These are phyloP conservation scores for Loxodes magnus DNA, from an alignment of 73 alveolate species.

Conservation along the genomic window DNA sequence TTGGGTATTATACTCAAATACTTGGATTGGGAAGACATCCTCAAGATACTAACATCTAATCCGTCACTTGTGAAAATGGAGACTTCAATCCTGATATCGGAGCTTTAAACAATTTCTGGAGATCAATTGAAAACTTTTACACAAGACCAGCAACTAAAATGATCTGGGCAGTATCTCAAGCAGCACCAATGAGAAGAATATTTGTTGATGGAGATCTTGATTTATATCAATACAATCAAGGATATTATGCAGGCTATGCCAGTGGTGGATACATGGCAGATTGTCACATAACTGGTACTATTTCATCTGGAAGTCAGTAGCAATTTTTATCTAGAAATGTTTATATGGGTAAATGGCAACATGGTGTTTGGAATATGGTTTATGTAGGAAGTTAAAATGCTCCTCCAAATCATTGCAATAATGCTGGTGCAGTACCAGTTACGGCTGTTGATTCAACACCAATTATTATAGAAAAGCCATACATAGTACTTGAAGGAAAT, in stretches of 20 bases:
- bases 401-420: slow-evolving; percentile 18
- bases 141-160: slow-evolving; percentile 9
- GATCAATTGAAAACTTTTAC: slow-evolving; percentile 18
- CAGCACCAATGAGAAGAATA: slow-evolving; percentile 18
- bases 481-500: not conserved
- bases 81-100: slow-evolving; percentile 12
- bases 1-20: slow-evolving; percentile 19
- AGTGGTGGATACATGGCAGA: slow-evolving; percentile 22
- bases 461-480: slow-evolving; percentile 1
- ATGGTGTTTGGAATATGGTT: slow-evolving; percentile 26
- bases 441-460: slow-evolving; percentile 15
- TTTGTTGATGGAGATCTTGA: slow-evolving; percentile 11
- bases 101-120: slow-evolving; percentile 24
- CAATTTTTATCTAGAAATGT: slow-evolving; percentile 17
- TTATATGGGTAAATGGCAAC: slow-evolving; percentile 14
- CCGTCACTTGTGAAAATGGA: slow-evolving; percentile 17
- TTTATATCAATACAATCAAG: slow-evolving; percentile 15
- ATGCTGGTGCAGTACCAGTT: slow-evolving; percentile 5
- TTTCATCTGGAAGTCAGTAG: slow-evolving; percentile 20
- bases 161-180: slow-evolving; percentile 33
- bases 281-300: slow-evolving; percentile 9
- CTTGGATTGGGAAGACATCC: slow-evolving; percentile 17
- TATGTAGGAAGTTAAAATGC: slow-evolving; percentile 20
- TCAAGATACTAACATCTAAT: slow-evolving; percentile 4
- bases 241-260: slow-evolving; percentile 20